Evolutionary conservation across 768 basidiomycete species (phyloP).

Genomic region (Austroboletus eburneus): DNA sequence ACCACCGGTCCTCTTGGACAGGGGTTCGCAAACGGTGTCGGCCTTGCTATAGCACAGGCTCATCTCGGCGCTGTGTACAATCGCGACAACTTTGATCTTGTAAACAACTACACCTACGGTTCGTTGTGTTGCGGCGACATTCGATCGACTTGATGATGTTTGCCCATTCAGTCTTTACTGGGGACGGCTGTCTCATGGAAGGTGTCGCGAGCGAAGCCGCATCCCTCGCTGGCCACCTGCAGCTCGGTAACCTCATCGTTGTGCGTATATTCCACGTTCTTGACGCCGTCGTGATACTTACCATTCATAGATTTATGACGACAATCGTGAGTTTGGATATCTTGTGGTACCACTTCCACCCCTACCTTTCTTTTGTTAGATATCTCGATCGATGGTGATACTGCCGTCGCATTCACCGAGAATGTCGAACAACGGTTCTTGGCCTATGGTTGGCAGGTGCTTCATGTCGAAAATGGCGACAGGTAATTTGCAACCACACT

Average conservation of each 20-base stretch:
- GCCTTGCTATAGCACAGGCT: constrained; percentile 89
- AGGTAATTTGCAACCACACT: constrained; percentile 38
- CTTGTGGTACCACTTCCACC: not conserved
- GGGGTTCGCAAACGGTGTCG: constrained; percentile 90
- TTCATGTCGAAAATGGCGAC: constrained; percentile 79
- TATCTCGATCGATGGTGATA: constrained; percentile 96
- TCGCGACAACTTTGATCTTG: constrained; percentile 74
- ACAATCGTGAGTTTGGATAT: constrained; percentile 67
- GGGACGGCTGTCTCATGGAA: constrained; percentile 97
- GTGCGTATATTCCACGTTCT: constrained; percentile 43
- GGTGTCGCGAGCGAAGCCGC: constrained; percentile 92
- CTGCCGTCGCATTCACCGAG: constrained; percentile 90
- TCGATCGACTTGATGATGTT: constrained; percentile 2
- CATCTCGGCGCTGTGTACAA: constrained; percentile 90
- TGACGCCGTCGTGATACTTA: constrained; percentile 17
- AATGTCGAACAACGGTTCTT: constrained; percentile 85
- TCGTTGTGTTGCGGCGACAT: too few species aligned
- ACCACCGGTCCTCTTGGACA: constrained; percentile 97
- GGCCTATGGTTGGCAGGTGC: constrained; percentile 92
- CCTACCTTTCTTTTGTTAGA: constrained; percentile 41
- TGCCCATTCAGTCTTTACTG: constrained; percentile 64
- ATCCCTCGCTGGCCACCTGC: constrained; percentile 89
- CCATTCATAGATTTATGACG: constrained; percentile 74
- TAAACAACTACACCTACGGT: constrained; percentile 91
- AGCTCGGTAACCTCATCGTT: constrained; percentile 89